These are phyloP conservation scores for Verruconis gallopava DNA, from an alignment of 2,329 filamentous ascomycete genomes.

Conservation along the genomic window DNA sequence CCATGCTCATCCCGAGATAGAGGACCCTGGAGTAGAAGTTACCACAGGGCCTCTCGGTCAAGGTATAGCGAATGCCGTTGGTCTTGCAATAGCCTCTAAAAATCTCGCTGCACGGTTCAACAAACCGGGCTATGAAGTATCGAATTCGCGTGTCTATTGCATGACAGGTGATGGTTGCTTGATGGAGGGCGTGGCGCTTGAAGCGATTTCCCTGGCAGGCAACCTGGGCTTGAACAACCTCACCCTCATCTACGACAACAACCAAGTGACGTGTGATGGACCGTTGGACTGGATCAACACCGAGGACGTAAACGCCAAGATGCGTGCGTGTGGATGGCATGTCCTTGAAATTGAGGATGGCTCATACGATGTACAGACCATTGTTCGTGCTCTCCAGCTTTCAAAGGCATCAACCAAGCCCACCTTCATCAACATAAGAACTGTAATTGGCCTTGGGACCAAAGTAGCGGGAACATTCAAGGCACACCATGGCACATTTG, in stretches of 20 bases:
- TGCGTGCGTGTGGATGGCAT: constrained; percentile 42
- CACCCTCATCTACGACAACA: constrained; percentile 46
- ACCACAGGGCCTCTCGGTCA: constrained; percentile 48
- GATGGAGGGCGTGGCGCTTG: constrained; percentile 45
- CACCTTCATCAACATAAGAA: constrained; percentile 42
- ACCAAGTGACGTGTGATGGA: constrained; percentile 47
- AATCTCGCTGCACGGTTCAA: constrained; percentile 44
- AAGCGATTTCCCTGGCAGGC: constrained; percentile 44
- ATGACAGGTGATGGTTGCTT: constrained; percentile 47
- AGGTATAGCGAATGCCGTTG: constrained; percentile 46
- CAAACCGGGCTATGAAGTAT: constrained; percentile 32
- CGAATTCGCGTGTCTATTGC: constrained; percentile 42
- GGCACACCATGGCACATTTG: not conserved
- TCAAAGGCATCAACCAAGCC: constrained; percentile 31
- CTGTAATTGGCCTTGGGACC: constrained; percentile 42
- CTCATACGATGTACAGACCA: constrained; percentile 36
- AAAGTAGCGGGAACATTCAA: constrained; percentile 28
- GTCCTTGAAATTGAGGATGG: constrained; percentile 44
- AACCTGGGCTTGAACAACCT: constrained; percentile 44
- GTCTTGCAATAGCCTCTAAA: constrained; percentile 46
- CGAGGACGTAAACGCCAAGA: constrained; percentile 45
- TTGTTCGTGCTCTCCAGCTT: constrained; percentile 34
- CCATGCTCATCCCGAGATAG: constrained; percentile 40
- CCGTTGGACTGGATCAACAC: constrained; percentile 39
- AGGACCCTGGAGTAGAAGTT: constrained; percentile 44